Evolutionary conservation across 345 rosid genomes (phyloP).

Genomic region (Brassica rapa): DNA sequence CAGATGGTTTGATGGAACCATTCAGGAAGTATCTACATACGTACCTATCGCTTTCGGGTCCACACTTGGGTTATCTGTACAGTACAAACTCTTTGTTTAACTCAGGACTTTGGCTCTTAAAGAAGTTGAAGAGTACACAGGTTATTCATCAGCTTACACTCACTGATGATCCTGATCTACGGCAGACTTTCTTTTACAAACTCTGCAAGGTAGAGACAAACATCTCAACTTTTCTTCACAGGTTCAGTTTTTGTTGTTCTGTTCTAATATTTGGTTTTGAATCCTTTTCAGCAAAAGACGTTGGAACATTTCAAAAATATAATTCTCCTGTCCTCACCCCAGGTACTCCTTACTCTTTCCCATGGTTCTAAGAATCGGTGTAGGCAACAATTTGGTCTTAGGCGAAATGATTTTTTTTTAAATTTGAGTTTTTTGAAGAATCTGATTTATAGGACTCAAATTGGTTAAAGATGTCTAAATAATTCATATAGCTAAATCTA

Average conservation of each 20-base stretch:
- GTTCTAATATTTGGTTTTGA: not conserved
- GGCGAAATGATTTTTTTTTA: not conserved
- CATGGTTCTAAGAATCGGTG: not conserved
- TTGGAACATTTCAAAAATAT: slow-evolving; percentile 72
- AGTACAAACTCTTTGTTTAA: slow-evolving; percentile 92
- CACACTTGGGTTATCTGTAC: slow-evolving; percentile 93
- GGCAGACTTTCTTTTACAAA: slow-evolving; percentile 75
- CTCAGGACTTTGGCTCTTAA: slow-evolving; percentile 90
- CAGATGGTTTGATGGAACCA: slow-evolving; percentile 91
- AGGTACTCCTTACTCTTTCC: slow-evolving; percentile 48
- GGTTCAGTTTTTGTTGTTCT: not conserved
- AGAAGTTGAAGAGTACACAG: slow-evolving; percentile 81
- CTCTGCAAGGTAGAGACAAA: slow-evolving; percentile 68
- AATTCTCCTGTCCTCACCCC: slow-evolving; percentile 86
- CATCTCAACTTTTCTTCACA: slow-evolving; percentile 1
- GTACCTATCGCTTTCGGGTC: slow-evolving; percentile 86
- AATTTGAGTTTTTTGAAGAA: too few species aligned
- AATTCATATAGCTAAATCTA: too few species aligned
- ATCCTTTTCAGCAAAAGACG: slow-evolving; percentile 75
- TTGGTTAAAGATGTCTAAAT: not conserved
- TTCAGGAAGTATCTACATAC: slow-evolving; percentile 65
- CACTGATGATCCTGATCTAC: slow-evolving; percentile 83
- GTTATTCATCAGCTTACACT: slow-evolving; percentile 98
- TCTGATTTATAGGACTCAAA: not conserved
- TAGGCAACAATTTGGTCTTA: not conserved